Evolutionary conservation across 805 yeast genomes (phyloP).

Genomic region (Metschnikowia dekortorum): DNA sequence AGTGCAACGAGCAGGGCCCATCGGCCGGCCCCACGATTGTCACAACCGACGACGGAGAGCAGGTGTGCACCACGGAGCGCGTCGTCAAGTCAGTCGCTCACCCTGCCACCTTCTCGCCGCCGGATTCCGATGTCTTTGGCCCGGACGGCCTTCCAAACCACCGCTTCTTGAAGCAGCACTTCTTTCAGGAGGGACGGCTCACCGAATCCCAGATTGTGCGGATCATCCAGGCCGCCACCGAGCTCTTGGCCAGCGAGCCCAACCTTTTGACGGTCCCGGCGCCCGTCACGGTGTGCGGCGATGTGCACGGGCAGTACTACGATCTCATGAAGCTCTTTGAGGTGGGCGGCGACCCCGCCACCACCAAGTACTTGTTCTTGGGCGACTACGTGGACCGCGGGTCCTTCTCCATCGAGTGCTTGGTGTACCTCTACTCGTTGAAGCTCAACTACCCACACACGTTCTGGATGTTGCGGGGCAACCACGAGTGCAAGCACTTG

Average conservation of each 20-base stretch:
- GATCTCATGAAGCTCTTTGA: slow-evolving; percentile 89
- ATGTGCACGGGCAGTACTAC: slow-evolving; percentile 92
- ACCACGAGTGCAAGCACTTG: slow-evolving; percentile 91
- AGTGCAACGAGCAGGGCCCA: slow-evolving; percentile 16
- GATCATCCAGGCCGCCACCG: slow-evolving; percentile 64
- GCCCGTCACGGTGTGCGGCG: slow-evolving; percentile 95
- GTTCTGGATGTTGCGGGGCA: slow-evolving; percentile 83
- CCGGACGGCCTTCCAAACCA: slow-evolving; percentile 67
- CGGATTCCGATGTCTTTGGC: slow-evolving; percentile 62
- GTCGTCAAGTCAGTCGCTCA: slow-evolving; percentile 55
- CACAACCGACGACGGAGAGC: slow-evolving; percentile 55
- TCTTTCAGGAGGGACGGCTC: slow-evolving; percentile 76
- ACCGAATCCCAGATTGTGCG: slow-evolving; percentile 62
- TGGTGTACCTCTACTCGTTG: slow-evolving; percentile 70
- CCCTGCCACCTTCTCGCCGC: slow-evolving; percentile 62
- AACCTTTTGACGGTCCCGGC: slow-evolving; percentile 79
- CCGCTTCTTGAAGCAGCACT: slow-evolving; percentile 67
- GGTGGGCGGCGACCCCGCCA: slow-evolving; percentile 83
- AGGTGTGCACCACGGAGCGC: slow-evolving; percentile 53
- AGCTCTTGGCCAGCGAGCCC: slow-evolving; percentile 63
- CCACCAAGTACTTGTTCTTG: slow-evolving; percentile 73
- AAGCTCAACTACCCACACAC: slow-evolving; percentile 72
- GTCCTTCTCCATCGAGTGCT: slow-evolving; percentile 77
- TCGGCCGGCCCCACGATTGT: slow-evolving; percentile 33
- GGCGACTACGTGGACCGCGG: slow-evolving; percentile 98